These are phyloP conservation scores for Apodospora peruviana DNA, from an alignment of 495 filamentous ascomycete species.

Conservation along the genomic window DNA sequence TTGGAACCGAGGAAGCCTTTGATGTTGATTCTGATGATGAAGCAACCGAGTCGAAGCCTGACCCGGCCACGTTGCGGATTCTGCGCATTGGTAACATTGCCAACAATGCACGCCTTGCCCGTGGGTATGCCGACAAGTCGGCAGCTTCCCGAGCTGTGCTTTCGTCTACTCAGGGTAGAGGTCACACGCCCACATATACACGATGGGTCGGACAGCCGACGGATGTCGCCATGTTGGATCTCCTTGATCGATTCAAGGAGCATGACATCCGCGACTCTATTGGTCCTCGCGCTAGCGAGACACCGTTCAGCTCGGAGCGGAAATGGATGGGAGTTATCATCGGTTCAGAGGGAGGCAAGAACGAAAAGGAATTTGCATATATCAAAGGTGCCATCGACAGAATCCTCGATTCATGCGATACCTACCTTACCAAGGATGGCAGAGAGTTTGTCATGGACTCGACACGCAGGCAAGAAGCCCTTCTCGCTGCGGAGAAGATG, in stretches of 20 bases:
- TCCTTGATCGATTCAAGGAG: conserved; percentile 83
- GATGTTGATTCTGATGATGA: conserved; percentile 69
- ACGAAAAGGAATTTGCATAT: conserved; percentile 69
- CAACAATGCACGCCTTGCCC: conserved; percentile 82
- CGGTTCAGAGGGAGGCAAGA: conserved; percentile 48
- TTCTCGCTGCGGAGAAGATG: conserved; percentile 84
- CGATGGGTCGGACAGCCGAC: conserved; percentile 97
- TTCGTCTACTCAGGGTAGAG: conserved; percentile 63
- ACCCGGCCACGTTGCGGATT: conserved; percentile 69
- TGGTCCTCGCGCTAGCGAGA: conserved; percentile 71
- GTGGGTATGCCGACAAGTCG: conserved; percentile 49
- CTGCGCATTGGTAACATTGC: conserved; percentile 90
- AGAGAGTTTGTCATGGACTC: conserved; percentile 84
- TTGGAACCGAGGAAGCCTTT: conserved; percentile 63
- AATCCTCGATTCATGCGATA: conserved; percentile 80
- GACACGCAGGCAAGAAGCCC: conserved; percentile 61
- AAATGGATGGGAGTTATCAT: conserved; percentile 99
- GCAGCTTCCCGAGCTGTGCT: conserved; percentile 69
- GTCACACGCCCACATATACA: conserved; percentile 60
- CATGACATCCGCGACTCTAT: conserved; percentile 84
- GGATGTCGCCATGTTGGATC: conserved; percentile 89
- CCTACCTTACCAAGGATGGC: conserved; percentile 81
- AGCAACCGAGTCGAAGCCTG: conserved; percentile 53
- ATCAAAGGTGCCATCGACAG: conserved; percentile 93
- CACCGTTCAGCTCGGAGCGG: conserved; percentile 91